Evolutionary conservation across 1,284 basidiomycete genomes (phyloP), one percentile per base, ranked within the genome.

Genomic region (Boletus austroedulis): DNA sequence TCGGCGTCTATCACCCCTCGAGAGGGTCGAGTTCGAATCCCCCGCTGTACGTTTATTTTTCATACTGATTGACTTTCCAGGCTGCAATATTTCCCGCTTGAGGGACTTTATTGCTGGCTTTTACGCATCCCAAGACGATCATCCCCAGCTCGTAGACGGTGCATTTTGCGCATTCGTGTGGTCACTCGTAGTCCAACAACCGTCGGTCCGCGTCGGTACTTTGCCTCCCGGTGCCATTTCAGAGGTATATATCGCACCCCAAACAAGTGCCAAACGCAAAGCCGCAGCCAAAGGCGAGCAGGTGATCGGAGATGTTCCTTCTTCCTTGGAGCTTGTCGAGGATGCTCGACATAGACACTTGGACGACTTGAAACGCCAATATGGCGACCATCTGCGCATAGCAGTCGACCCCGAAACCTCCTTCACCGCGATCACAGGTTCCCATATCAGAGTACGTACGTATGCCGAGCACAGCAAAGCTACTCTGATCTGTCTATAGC

Each of bases 351-450:
- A 70, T n/a, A 76, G 73, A 53, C 68, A 82, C 10, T 67, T 91
- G 55, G 78, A 82, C 19, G 80, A 84, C 31, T 74, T 92, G 48
- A 74, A 77, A 55, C 60, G 72, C 62, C 71, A 82, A 65, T 81
- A 86, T 71, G 84, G 87, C 5, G 80, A 85, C 52, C 75, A 75
- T 8, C 73, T 95, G 32, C 80, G 92, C 59, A 83, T 95, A 62
- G 88, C 89, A 17, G 83, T 90, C 2, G 84, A 90, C 61, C 80
- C 85, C 4, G 83, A 90, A 62, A 82, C 85, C 5, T 87, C 85
- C 41, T 92, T 92, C 71, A 80, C 81, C 44, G 85, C 90, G 12
- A 82, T 95, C 31, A 93, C 90, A 17, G 94, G 94, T 5, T 88
- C 89, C 29, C 90, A 94, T 75, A 85, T 87, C 53, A 80, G 86